Evolutionary conservation across 768 basidiomycete genomes (phyloP), one percentile per base, ranked within the genome.

Genomic region (Russula griseocarnosa): DNA sequence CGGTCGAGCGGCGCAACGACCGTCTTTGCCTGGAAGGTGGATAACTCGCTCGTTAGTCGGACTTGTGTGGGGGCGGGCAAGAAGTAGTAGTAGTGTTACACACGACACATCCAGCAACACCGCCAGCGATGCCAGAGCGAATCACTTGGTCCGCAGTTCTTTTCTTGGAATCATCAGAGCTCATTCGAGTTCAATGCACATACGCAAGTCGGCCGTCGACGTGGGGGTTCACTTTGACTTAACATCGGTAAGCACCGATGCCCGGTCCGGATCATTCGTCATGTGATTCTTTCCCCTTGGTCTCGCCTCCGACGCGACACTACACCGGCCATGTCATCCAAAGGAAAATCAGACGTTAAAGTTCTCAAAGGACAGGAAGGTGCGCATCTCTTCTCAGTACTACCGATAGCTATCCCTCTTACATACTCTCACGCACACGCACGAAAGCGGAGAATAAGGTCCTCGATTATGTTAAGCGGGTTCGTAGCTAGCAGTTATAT

Each of bases 1-100:
- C 97, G 82, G 74, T 99, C 97, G 55, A 99, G 82, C 5, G 97
- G 97, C 22, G 97, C 97, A 49, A 97, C 92, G 36, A 87, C 88
- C 14, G 94, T 93, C 77, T 96, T 96, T 55, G 94, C 94, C 95
- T 96, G 67, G 20, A 53, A 9, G 1, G 50, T 49, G 42, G 14
- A 7, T 3, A 9, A 1, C 13, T 22, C 13, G 44, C 53, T 22
- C 36, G 56, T 67, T 51, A 69, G 64, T 44, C 70, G 66, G 54
- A 56, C 42, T 9, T 42, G 49, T 3, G 30, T 30, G 30, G 30
- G 44, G 51, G 42, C 61, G 65, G 53, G 46, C 60, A 65, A 28
- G 55, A 61, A 26, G 70, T n/a, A 38, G 13, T 40, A 26, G 70
- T n/a, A 38, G 13, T 40, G 22, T 3, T 44, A 83, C 92, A 71